A percentile compares a stretch with the other conserved stretches of the same genome.
These are phyloP conservation scores for Balamuthia mandrillaris DNA, from an alignment of 208 protist species.

Conservation along the genomic window DNA sequence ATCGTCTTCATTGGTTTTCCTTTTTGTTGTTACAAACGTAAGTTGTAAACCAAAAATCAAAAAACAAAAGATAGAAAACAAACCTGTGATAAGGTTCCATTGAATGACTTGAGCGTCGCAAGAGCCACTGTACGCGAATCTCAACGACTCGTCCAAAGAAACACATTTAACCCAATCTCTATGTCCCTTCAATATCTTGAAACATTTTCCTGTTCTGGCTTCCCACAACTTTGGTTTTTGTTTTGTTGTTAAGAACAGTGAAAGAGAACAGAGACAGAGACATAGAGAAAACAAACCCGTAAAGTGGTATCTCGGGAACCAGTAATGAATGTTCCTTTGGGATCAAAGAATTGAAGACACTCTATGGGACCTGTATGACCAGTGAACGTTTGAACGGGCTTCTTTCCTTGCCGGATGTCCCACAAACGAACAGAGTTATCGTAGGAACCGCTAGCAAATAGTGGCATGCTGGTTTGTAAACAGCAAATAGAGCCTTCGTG, in stretches of 20 bases:
- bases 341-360: slow-evolving; percentile 10
- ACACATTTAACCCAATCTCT: background rate
- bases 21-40: no score
- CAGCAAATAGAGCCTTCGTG: slow-evolving; percentile 23
- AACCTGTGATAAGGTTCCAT: background rate
- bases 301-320: background rate
- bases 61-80: background rate
- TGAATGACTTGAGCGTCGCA: background rate
- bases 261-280: background rate
- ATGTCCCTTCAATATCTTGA: background rate
- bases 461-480: background rate
- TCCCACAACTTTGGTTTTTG: background rate
- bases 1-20: no score
- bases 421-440: background rate
- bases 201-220: background rate
- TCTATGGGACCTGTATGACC: background rate
- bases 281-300: background rate
- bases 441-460: background rate
- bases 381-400: slow-evolving; percentile 6
- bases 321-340: background rate
- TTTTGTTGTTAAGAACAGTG: background rate
- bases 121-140: background rate
- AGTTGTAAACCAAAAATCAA: background rate
- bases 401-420: background rate
- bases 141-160: background rate